Base-by-base conservation (phyloP, 164 flowering plant genomes). In the Protea cynaroides region DNA sequence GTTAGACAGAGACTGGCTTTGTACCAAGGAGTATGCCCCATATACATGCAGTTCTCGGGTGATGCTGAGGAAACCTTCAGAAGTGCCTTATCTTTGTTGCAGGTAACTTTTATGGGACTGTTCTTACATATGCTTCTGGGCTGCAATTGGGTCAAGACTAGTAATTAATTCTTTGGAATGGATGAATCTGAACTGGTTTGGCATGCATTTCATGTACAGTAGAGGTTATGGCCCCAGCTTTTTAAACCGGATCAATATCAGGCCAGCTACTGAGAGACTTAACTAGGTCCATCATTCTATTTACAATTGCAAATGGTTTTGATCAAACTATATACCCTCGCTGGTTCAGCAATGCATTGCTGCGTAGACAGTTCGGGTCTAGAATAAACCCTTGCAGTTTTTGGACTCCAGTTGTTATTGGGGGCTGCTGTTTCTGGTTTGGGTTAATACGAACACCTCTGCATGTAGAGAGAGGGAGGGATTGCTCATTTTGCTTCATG, bases 21-120 rank as follows among this genome's bases (percentile, higher is more conserved):
- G 49, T 95, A 92, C 74, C 97, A 95, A 67, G 99, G 99, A 15
- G 88, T 92, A 25, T 84, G 88, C 64, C 97, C 99, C 62, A 82
- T 95, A 74, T 79, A 81, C 76, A 82, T 95, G 84, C 63, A 88
- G 72, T 95, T 95, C 83, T 86, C 81, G 44, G 89, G 81, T 62
- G 95, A 86, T 76, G 96, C 97, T 15, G 97, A 95, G 68, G 85
- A 84, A 64, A 88, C 96, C 61, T 92, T 92, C 59, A 51, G 64
- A 37, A 74, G 72, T 34, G 94, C 99, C 50, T 71, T 92, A 53
- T 50, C 73, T 25, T 37, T 82, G 64, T 75, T 95, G 67, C 79
- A 82, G 96, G 99, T 91, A 72, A 79, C 59, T 53, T 56, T 62
- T 50, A 25, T 8, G 7, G 29, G 24, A 44, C 40, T 51, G 2